Evolutionary conservation across 352 stramenopile genomes (phyloP).

Genomic region (Globisporangium camurandrum): DNA sequence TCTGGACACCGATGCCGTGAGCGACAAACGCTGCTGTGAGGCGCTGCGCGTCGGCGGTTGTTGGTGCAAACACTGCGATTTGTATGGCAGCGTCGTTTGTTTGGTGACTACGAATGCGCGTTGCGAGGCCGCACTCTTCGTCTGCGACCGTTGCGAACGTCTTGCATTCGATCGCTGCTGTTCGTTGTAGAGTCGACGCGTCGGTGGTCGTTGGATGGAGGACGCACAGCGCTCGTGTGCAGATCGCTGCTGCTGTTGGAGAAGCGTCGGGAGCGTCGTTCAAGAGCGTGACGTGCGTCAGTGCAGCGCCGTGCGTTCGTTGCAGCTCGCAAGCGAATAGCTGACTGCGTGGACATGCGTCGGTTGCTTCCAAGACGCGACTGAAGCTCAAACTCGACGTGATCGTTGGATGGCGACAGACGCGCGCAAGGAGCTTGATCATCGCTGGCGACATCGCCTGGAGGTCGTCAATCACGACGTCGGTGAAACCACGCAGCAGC

Average conservation of each 20-base stretch:
- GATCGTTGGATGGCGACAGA: slow-evolving; percentile 31
- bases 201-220: neutral
- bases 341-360: slow-evolving; percentile 21
- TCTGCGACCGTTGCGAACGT: slow-evolving; percentile 13
- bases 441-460: slow-evolving; percentile 64
- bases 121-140: slow-evolving; percentile 14
- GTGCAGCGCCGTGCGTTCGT: neutral
- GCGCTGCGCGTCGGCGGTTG: slow-evolving; percentile 26
- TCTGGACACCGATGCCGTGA: slow-evolving; percentile 24
- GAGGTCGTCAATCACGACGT: slow-evolving; percentile 66
- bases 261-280: neutral
- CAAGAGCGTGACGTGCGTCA: neutral
- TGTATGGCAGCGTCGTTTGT: slow-evolving; percentile 2
- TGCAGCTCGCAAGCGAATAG: slow-evolving; percentile 34
- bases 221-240: slow-evolving; percentile 3
- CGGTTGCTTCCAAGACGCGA: slow-evolving; percentile 22
- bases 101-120: slow-evolving; percentile 9
- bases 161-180: slow-evolving; percentile 8
- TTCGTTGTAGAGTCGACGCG: neutral
- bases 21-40: slow-evolving; percentile 24
- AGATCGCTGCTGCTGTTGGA: slow-evolving; percentile 2
- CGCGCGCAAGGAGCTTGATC: slow-evolving; percentile 32
- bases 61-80: slow-evolving; percentile 29
- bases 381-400: slow-evolving; percentile 51
- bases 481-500: slow-evolving; percentile 36